phyloP scores from a whole-genome alignment of 2,329 filamentous ascomycete species.

The Trichophyton schoenleinii region DNA sequence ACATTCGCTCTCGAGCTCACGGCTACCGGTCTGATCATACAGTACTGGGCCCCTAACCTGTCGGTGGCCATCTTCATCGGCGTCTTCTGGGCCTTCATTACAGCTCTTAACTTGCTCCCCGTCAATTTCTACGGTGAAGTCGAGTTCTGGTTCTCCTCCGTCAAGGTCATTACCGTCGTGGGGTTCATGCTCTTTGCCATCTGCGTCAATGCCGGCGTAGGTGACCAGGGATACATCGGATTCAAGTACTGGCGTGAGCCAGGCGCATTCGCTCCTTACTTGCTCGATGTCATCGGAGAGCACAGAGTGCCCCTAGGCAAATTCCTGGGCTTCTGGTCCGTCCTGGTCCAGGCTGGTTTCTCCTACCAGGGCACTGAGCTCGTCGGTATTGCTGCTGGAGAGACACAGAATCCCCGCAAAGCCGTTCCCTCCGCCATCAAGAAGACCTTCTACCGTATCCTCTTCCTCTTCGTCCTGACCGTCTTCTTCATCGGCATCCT shows the following conservation, averaged over 20 bases:
- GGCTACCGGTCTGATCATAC: conserved; percentile 59
- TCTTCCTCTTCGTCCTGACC: conserved; percentile 41
- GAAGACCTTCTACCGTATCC: conserved; percentile 63
- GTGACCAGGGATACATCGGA: conserved; percentile 57
- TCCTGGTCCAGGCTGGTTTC: conserved; percentile 35
- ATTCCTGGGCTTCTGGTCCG: conserved; percentile 50
- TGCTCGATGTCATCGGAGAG: conserved; percentile 43
- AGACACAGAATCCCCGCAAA: conserved; percentile 59
- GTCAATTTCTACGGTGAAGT: conserved; percentile 63
- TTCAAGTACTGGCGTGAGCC: conserved; percentile 60
- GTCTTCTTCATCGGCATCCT: conserved; percentile 58
- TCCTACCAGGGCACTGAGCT: conserved; percentile 53
- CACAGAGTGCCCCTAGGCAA: conserved; percentile 37
- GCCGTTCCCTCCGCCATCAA: conserved; percentile 60
- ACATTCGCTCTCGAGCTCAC: conserved; percentile 63
- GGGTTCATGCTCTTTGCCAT: conserved; percentile 68
- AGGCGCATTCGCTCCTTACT: conserved; percentile 44
- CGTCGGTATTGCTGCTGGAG: conserved; percentile 65
- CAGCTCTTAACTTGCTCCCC: conserved; percentile 56
- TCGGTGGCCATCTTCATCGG: conserved; percentile 60
- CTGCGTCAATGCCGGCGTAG: conserved; percentile 60
- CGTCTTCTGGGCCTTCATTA: conserved; percentile 61
- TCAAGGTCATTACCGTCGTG: conserved; percentile 64
- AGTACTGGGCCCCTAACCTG: conserved; percentile 55
- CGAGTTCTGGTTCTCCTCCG: conserved; percentile 64